A percentile compares a stretch with the other conserved stretches of the same genome.
phyloP scores from a whole-genome alignment of 768 basidiomycete species.

The Lactarius sp. region DNA sequence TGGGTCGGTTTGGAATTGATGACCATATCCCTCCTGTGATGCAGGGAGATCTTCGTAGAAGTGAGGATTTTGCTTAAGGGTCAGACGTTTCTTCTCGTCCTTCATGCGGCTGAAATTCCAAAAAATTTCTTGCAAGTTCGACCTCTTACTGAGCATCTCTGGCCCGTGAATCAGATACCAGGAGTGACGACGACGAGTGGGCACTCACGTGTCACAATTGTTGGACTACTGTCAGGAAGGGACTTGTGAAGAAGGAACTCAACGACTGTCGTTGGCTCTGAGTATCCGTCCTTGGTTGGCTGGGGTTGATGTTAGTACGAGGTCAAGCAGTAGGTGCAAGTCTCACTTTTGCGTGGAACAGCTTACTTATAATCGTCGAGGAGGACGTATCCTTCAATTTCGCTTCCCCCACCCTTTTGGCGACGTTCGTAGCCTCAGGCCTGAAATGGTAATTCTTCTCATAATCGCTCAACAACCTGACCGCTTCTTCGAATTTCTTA shows the following conservation, averaged over 20 bases:
- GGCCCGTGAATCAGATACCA: not conserved
- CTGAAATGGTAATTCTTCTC: not conserved
- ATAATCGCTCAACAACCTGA: not conserved
- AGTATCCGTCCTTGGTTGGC: not conserved
- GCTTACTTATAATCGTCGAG: not conserved
- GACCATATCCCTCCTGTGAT: not conserved
- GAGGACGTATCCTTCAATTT: not conserved
- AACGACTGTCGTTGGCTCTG: not conserved
- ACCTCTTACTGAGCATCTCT: slow-evolving; percentile 8
- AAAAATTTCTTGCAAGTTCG: slow-evolving; percentile 9
- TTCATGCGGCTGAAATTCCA: slow-evolving; percentile 18
- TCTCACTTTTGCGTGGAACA: not conserved
- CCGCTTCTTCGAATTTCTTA: not conserved
- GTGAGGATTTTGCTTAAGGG: slow-evolving; percentile 15
- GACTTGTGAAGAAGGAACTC: slow-evolving; percentile 5
- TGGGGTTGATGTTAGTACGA: not conserved
- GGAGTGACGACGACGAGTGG: not conserved
- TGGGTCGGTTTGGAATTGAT: not conserved
- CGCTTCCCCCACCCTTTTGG: not conserved
- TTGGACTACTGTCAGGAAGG: not conserved
- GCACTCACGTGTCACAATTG: slow-evolving; percentile 4
- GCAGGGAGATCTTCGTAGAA: slow-evolving; percentile 2
- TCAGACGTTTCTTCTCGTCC: not conserved
- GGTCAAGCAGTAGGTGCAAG: not conserved
- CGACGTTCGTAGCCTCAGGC: not conserved